These are phyloP conservation scores for Aspergillus hiratsukae DNA, from an alignment of 2,329 filamentous ascomycete species.

Conservation along the genomic window DNA sequence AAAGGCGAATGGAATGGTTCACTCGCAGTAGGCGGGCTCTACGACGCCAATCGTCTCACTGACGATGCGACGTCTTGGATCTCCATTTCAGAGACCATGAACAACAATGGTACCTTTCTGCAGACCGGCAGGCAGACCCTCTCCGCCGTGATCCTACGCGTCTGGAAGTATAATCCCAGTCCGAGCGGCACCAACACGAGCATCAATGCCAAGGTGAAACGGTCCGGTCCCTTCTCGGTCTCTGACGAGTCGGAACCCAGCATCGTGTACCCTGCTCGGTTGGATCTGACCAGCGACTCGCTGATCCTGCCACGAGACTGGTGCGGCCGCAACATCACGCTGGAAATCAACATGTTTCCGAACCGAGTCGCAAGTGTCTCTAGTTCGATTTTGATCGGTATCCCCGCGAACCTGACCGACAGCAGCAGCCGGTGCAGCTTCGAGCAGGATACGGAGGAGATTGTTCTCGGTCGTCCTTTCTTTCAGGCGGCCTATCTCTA, in stretches of 20 bases:
- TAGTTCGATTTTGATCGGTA: background rate
- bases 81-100: constrained; percentile 2
- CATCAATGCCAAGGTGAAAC: background rate
- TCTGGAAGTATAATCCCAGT: background rate
- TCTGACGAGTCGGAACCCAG: background rate
- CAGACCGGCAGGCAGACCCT: background rate
- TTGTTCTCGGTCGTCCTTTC: constrained; percentile 2
- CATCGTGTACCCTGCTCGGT: background rate
- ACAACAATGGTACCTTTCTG: background rate
- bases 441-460: background rate
- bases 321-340: background rate
- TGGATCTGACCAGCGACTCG: background rate
- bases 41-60: constrained; percentile 5
- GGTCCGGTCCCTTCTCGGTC: background rate
- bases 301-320: background rate
- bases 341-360: background rate
- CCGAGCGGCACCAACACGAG: background rate
- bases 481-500: constrained; percentile 6
- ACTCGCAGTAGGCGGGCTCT: constrained; percentile 1
- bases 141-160: background rate
- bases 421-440: background rate
- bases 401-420: background rate
- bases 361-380: background rate
- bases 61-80: constrained; percentile 3
- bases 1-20: constrained; percentile 1